Conservation (phyloP, 345 rosid species). For the Camelina hispida region DNA sequence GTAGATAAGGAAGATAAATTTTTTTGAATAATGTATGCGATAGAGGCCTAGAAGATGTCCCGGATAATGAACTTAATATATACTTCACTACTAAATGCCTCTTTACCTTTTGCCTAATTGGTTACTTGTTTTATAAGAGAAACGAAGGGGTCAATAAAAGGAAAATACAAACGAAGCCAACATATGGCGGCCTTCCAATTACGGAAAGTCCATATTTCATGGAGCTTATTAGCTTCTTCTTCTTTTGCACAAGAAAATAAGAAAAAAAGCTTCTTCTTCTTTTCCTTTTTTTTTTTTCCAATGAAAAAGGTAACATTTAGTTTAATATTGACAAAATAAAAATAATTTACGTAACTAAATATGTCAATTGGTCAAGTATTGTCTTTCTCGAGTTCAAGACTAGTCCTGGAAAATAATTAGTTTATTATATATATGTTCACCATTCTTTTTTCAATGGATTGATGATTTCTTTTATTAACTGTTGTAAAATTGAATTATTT, state of each 20-base stretch:
- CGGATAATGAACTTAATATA: constrained; percentile 22
- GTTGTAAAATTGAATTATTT: not conserved
- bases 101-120: constrained; percentile 16
- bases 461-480: not conserved
- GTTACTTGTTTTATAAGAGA: not conserved
- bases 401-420: not conserved
- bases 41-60: not conserved
- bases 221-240: constrained; percentile 3
- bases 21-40: not conserved
- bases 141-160: constrained; percentile 32
- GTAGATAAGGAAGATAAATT: constrained; percentile 6
- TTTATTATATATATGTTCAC: not conserved
- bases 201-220: constrained; percentile 46
- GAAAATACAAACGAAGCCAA: constrained; percentile 31
- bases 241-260: too few species aligned
- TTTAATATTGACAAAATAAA: too few species aligned
- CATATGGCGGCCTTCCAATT: constrained; percentile 40
- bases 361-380: not conserved
- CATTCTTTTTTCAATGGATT: not conserved
- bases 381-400: not conserved
- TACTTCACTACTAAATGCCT: constrained; percentile 23
- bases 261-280: too few species aligned
- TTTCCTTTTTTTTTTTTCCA: too few species aligned
- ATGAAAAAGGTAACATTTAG: too few species aligned
- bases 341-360: not conserved